Evolutionary conservation across 2,329 filamentous ascomycete genomes (phyloP).

Genomic region (Epichloe gansuensis): DNA sequence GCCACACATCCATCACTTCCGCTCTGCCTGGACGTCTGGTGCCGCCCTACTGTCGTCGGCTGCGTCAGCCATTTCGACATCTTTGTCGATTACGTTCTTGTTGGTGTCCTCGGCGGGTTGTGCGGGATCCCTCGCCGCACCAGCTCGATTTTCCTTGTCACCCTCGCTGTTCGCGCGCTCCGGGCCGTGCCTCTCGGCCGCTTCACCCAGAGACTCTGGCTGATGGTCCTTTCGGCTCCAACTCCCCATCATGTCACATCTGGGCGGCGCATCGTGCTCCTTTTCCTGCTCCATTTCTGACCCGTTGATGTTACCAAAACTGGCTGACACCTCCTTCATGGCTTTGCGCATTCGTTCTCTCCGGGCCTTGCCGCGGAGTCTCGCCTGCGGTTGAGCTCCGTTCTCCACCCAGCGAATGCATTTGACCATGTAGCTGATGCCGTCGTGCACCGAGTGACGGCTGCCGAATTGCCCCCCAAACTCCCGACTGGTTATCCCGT

Average conservation of each 20-base stretch:
- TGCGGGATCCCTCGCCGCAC: neutral
- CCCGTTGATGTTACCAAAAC: conserved; percentile 19
- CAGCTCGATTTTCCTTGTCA: conserved; percentile 35
- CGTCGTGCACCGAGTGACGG: conserved; percentile 53
- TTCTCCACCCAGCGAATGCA: conserved; percentile 73
- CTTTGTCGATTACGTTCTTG: conserved; percentile 11
- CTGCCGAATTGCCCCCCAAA: conserved; percentile 45
- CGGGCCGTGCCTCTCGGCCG: conserved; percentile 16
- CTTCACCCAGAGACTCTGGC: conserved; percentile 11
- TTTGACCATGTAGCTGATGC: conserved; percentile 76
- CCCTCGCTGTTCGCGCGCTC: conserved; percentile 21
- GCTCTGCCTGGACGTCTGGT: conserved; percentile 2
- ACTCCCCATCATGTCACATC: conserved; percentile 20
- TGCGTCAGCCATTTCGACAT: conserved; percentile 21
- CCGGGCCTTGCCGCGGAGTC: conserved; percentile 41
- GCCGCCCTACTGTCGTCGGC: conserved; percentile 2
- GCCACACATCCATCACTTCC: conserved; percentile 6
- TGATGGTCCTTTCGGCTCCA: conserved; percentile 22
- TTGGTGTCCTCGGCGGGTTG: conserved; percentile 5
- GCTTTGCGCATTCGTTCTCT: conserved; percentile 44
- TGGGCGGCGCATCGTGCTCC: conserved; percentile 12
- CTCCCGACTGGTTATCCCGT: conserved; percentile 69
- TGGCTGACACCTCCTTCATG: conserved; percentile 36
- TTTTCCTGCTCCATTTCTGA: conserved; percentile 14
- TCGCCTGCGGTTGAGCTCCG: conserved; percentile 49